A percentile compares a stretch with the other conserved stretches of the same genome.
These are phyloP conservation scores for Hanseniaspora jakobsenii DNA, from an alignment of 805 yeast species.

Conservation along the genomic window DNA sequence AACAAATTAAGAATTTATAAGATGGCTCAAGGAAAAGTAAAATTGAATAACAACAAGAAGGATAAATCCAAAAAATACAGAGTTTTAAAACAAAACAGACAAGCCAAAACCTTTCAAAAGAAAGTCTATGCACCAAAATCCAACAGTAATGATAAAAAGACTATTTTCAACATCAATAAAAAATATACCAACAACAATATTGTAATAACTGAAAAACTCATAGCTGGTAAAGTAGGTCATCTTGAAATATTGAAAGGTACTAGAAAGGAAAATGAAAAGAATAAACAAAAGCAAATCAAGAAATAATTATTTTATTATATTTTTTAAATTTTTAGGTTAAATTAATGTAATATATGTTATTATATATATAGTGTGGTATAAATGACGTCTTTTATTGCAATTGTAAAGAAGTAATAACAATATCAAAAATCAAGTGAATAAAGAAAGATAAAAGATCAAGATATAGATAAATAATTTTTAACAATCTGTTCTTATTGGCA, in stretches of 20 bases:
- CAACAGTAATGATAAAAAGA: constrained; percentile 22
- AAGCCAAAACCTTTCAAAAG: constrained; percentile 14
- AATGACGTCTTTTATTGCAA: too few species aligned
- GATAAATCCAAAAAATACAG: constrained; percentile 23
- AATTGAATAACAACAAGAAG: constrained; percentile 35
- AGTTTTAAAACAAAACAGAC: constrained; percentile 14
- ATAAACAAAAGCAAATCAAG: constrained; percentile 15
- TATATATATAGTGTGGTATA: too few species aligned
- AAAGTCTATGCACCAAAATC: constrained; percentile 34
- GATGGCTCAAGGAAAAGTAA: constrained; percentile 70
- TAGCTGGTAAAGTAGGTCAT: constrained; percentile 87
- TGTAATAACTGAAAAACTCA: constrained; percentile 61
- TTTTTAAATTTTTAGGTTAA: too few species aligned
- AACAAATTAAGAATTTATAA: too few species aligned
- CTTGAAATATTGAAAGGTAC: constrained; percentile 83
- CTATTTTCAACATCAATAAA: constrained; percentile 8
- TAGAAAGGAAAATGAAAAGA: constrained; percentile 59
- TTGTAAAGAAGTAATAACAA: too few species aligned
- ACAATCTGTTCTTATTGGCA: too few species aligned
- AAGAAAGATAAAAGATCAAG: too few species aligned
- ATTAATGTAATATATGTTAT: too few species aligned
- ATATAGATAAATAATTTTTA: too few species aligned
- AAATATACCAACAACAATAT: constrained; percentile 22
- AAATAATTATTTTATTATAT: not conserved
- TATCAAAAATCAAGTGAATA: too few species aligned